Evolutionary conservation across 2,329 filamentous ascomycete species (phyloP), one percentile per base, ranked within the genome.

Genomic region (Ceratocystis destructans): DNA sequence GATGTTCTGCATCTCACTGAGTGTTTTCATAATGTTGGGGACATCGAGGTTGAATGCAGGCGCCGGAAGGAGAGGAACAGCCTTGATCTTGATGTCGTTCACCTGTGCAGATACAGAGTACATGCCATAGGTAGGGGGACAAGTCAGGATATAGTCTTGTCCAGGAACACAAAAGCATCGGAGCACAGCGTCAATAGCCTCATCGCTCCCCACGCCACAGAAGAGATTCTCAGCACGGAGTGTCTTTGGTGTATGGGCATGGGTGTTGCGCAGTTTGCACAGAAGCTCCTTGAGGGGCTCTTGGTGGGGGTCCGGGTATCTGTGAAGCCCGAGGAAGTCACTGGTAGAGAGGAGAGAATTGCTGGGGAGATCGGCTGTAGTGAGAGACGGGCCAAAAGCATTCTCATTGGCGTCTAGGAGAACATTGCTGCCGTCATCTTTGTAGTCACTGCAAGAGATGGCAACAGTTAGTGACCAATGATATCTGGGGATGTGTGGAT

Each of bases 381-480:
- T 78, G 62, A 96, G 78, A 1, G 89, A 87, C 0, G 94, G 93
- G 0, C 94, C 94, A 72, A 88, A 96, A 68, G 94, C 91, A 73
- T 99, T 99, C 78, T 99, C 94, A 73, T 99, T 99, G 71, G 94
- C 94, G 75, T 99, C 94, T 70, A 99, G 88, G 64, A 99, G 87
- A 72, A 97, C 86, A 73, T 97, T 97, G 68, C 86, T 93, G 71
- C 94, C 94, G 74, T 99, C 89, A 75, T 99, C 93, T 79, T 99
- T 96, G 83, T 99, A 97, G 82, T 99, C 94, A 79, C 90, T 95
- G 74, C 64, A 63, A 73, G 64, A 71, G 73, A 63, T 61, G 73
- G 63, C 71, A 41, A 1, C 65, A 33, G 3, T 48, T 44, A 57
- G 55, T n/a, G 55, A 15, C 20, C 45, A 12, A 17, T n/a, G 1